Percentiles rank a stretch among this genome's conserved stretches.
Evolutionary conservation across 2,329 filamentous ascomycete species (phyloP).

Genomic region (Aspergillus sp.): DNA sequence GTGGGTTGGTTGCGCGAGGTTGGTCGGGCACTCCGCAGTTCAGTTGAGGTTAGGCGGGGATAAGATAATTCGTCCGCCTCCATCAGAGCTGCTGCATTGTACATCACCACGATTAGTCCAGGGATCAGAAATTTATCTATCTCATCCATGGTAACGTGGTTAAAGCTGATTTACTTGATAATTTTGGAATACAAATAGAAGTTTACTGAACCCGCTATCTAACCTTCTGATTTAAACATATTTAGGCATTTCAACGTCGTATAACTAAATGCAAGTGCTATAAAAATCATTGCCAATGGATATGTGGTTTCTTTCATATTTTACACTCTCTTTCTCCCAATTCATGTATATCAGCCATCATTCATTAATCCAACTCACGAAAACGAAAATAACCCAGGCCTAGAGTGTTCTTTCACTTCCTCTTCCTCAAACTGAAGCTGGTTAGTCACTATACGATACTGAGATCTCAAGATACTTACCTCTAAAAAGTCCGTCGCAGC

Average conservation of each 20-base stretch:
- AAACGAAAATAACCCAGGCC: constrained; percentile 29
- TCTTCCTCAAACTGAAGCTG: constrained; percentile 38
- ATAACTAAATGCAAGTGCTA: too few relatives aligned
- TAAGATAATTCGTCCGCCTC: constrained; percentile 24
- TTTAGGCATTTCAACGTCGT: too few relatives aligned
- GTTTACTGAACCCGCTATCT: too few relatives aligned
- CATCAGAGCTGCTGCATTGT: too few relatives aligned
- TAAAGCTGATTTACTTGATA: too few relatives aligned
- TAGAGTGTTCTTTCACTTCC: constrained; percentile 25
- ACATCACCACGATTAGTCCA: too few relatives aligned
- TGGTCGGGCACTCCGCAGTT: constrained; percentile 8
- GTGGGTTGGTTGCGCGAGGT: not conserved
- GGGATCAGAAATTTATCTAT: too few relatives aligned
- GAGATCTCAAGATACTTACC: constrained; percentile 50
- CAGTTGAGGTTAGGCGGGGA: constrained; percentile 18
- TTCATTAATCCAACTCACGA: constrained; percentile 4
- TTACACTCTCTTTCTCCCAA: not conserved
- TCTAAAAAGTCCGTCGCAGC: constrained; percentile 79
- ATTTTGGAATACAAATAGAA: too few relatives aligned
- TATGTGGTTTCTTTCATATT: not conserved
- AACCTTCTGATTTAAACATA: too few relatives aligned
- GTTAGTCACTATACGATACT: constrained; percentile 9
- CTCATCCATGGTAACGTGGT: too few relatives aligned
- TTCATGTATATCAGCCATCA: constrained; percentile 1
- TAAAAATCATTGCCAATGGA: too few relatives aligned